phyloP scores from a whole-genome alignment of 495 filamentous ascomycete species.

The Hypoxylon perforatum region DNA sequence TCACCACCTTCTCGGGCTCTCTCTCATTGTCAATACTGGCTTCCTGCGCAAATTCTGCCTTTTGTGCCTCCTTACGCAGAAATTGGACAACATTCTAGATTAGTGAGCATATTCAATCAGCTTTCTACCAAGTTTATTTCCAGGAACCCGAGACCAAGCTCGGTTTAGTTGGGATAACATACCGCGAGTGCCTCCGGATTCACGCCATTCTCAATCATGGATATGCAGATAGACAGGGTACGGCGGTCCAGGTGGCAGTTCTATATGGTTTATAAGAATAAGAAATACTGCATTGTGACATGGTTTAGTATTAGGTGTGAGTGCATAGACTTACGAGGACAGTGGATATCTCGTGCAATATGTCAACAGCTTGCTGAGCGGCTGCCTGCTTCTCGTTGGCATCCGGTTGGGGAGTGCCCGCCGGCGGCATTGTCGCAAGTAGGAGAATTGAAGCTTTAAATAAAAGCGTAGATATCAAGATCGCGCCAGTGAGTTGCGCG shows the following conservation, averaged over 20 bases:
- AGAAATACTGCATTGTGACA: background rate
- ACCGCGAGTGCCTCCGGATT: conserved; percentile 96
- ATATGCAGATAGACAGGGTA: conserved; percentile 92
- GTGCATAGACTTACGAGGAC: conserved; percentile 71
- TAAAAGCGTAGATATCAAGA: conserved; percentile 4
- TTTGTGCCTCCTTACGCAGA: conserved; percentile 70
- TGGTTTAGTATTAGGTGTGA: background rate
- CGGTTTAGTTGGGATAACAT: conserved; percentile 48
- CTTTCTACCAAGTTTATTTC: background rate
- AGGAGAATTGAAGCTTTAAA: background rate
- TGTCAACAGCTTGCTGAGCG: conserved; percentile 95
- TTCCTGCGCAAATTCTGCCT: conserved; percentile 49
- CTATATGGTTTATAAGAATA: conserved; percentile 54
- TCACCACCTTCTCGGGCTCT: background rate
- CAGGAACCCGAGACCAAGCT: no score
- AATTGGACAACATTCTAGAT: conserved; percentile 77
- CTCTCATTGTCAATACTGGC: conserved; percentile 37
- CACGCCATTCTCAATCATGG: conserved; percentile 94
- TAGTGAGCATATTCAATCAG: background rate
- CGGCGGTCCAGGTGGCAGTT: conserved; percentile 92
- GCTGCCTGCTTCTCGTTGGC: conserved; percentile 81
- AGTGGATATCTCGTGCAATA: conserved; percentile 91
- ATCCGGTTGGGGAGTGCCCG: conserved; percentile 51
- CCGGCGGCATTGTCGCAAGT: conserved; percentile 28
- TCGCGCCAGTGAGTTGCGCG: background rate